These are phyloP conservation scores for Cyclostephanos invisitatus DNA, from an alignment of 108 stramenopile genomes.

Conservation along the genomic window DNA sequence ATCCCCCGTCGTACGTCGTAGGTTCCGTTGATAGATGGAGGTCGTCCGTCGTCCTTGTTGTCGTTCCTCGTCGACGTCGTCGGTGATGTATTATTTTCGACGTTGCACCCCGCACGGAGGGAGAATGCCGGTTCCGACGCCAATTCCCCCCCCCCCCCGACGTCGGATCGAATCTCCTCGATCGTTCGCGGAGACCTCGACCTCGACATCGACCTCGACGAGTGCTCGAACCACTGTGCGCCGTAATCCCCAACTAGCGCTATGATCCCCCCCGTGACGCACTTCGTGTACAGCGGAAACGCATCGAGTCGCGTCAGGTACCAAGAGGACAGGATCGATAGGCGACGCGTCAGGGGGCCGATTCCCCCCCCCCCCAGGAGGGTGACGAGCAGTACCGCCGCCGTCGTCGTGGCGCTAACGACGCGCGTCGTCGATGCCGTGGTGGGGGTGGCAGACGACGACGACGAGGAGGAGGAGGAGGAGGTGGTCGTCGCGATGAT, in stretches of 20 bases:
- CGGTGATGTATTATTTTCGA: neutral
- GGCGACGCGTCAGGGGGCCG: too few relatives aligned
- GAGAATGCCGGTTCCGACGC: neutral
- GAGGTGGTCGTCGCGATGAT: too few relatives aligned
- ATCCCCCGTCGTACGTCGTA: conserved; percentile 64
- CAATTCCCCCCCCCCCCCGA: neutral
- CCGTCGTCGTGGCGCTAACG: too few relatives aligned
- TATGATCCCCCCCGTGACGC: conserved; percentile 59
- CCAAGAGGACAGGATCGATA: conserved; percentile 17
- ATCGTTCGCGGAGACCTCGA: neutral
- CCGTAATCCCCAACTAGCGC: conserved; percentile 54
- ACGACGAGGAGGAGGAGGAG: too few relatives aligned
- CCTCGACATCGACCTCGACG: neutral
- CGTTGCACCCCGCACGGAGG: conserved; percentile 1
- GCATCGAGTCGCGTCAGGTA: conserved; percentile 49
- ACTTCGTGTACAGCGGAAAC: conserved; percentile 62
- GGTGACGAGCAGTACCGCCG: too few relatives aligned
- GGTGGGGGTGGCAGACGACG: too few relatives aligned
- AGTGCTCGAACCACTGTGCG: conserved; percentile 59
- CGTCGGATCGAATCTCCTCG: neutral
- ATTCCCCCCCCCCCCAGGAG: too few relatives aligned
- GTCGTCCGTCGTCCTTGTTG: neutral
- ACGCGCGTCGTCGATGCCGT: too few relatives aligned
- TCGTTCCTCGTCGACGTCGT: too few relatives aligned
- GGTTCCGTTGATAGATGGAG: conserved; percentile 15